Evolutionary conservation across 2,329 filamentous ascomycete genomes (phyloP).

Genomic region (Diaporthe amygdali): DNA sequence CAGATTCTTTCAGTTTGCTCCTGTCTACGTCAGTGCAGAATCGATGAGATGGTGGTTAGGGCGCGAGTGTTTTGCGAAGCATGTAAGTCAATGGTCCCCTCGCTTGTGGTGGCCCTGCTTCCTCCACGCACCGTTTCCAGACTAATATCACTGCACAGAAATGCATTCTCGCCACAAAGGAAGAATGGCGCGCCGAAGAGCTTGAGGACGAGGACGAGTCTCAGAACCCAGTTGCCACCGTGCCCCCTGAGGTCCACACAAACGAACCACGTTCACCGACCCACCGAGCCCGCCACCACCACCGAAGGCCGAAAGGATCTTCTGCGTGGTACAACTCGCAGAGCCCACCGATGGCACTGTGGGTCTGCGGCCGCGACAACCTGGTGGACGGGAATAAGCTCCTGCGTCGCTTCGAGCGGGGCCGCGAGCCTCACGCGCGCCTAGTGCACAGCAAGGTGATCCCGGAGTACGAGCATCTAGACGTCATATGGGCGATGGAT

Average conservation of each 20-base stretch:
- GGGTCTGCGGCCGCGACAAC: slow-evolving; percentile 83
- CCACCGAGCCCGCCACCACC: slow-evolving; percentile 35
- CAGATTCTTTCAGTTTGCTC: slow-evolving; percentile 90
- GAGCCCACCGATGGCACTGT: slow-evolving; percentile 84
- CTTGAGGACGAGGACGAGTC: slow-evolving; percentile 58
- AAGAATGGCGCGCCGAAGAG: slow-evolving; percentile 69
- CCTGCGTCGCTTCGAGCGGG: slow-evolving; percentile 74
- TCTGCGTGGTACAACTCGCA: slow-evolving; percentile 83
- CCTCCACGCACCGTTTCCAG: neutral
- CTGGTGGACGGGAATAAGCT: slow-evolving; percentile 83
- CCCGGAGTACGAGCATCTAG: slow-evolving; percentile 88
- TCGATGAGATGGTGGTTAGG: slow-evolving; percentile 97
- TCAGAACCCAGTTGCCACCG: slow-evolving; percentile 28
- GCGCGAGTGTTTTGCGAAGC: slow-evolving; percentile 49
- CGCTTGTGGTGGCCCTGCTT: neutral
- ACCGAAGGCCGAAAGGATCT: slow-evolving; percentile 49
- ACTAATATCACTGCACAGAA: slow-evolving; percentile 57
- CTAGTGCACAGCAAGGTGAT: slow-evolving; percentile 85
- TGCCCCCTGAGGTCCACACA: slow-evolving; percentile 13
- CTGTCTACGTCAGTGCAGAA: slow-evolving; percentile 88
- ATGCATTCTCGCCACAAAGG: slow-evolving; percentile 82
- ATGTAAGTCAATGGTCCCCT: slow-evolving; percentile 14
- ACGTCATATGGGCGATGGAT: slow-evolving; percentile 95
- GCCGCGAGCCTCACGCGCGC: slow-evolving; percentile 79
- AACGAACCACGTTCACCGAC: slow-evolving; percentile 5